Base-by-base conservation (phyloP, 1,139 yeast species). In the Diutina catenulata region DNA sequence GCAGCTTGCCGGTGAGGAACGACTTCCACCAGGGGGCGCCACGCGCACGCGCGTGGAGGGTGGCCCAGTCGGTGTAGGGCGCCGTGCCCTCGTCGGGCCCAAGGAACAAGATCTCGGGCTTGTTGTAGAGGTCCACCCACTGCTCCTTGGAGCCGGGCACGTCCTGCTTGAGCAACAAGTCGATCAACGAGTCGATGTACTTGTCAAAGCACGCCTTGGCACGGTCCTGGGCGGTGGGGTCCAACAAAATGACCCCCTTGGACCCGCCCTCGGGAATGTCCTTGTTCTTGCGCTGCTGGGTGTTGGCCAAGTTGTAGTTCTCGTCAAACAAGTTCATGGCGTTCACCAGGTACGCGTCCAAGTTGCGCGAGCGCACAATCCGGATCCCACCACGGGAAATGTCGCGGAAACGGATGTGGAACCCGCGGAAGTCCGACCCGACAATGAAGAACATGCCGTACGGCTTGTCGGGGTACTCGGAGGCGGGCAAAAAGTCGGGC, bases 1-100 rank as follows among this genome's bases (percentile, higher is more conserved):
- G 95, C 37, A 88, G 75, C 66, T 91, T 91, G 49, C 98, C 98
- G 33, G 98, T 91, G 60, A 91, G 80, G 70, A 91, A 91, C 2
- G 97, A 91, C 63, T 87, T 88, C 98, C 98, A 91, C 95, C 95
- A 87, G 45, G 95, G 91, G 38, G 97, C 95, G 45, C 95, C 95
- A 59, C 98, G 79, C 43, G 67, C 64, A 53, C 84, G 77, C 28
- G 98, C 98, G 56, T 91, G 98, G 47, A 77, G 64, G 33, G 97
- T 91, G n/a, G 98, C 98, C 98, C 98, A 91, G 59, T 91, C 88
- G 41, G 88, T 95, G 52, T 83, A 80, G 24, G 80, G 81, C 26
- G 98, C 97, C 42, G 97, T 87, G 59, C 95, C 94, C 68, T 91
- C 98, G 64, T 91, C 98, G 16, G 98, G 98, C 40, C 98, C 98